phyloP scores from a whole-genome alignment of 495 filamentous ascomycete genomes.

The Neurospora sp. region DNA sequence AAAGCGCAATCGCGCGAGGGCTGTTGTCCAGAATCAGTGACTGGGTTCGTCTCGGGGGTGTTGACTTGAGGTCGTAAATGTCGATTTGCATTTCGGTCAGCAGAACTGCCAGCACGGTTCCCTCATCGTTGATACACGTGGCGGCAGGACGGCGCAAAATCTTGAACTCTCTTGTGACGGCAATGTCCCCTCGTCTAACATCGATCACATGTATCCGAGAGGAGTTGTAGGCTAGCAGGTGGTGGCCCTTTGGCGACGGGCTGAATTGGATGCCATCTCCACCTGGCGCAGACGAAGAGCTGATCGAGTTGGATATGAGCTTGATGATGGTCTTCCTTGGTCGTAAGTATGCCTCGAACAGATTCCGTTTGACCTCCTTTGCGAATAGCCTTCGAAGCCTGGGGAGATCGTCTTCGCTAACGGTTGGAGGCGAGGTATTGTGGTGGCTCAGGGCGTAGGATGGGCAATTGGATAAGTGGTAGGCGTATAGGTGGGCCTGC shows the following conservation, averaged over 20 bases:
- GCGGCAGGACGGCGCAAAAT: slow-evolving; percentile 67
- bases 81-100: slow-evolving; percentile 75
- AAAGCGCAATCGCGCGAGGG: slow-evolving; percentile 68
- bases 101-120: slow-evolving; percentile 64
- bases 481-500: slow-evolving; percentile 59
- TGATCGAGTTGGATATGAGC: slow-evolving; percentile 73
- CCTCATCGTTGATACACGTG: slow-evolving; percentile 72
- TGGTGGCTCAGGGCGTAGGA: slow-evolving; percentile 50
- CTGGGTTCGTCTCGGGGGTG: slow-evolving; percentile 55
- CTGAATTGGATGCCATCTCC: slow-evolving; percentile 80
- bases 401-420: slow-evolving; percentile 44
- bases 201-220: slow-evolving; percentile 77
- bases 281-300: slow-evolving; percentile 70
- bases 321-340: slow-evolving; percentile 62
- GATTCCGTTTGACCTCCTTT: slow-evolving; percentile 61
- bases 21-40: slow-evolving; percentile 65
- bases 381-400: slow-evolving; percentile 57
- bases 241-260: slow-evolving; percentile 63
- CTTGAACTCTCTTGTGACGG: slow-evolving; percentile 68
- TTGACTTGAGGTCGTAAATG: slow-evolving; percentile 57
- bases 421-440: slow-evolving; percentile 25
- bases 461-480: slow-evolving; percentile 64
- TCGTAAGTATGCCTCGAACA: slow-evolving; percentile 69
- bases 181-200: slow-evolving; percentile 43
- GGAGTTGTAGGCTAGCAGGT: slow-evolving; percentile 73